Evolutionary conservation across 2,329 filamentous ascomycete genomes (phyloP).

Genomic region (Talaromyces marneffei): DNA sequence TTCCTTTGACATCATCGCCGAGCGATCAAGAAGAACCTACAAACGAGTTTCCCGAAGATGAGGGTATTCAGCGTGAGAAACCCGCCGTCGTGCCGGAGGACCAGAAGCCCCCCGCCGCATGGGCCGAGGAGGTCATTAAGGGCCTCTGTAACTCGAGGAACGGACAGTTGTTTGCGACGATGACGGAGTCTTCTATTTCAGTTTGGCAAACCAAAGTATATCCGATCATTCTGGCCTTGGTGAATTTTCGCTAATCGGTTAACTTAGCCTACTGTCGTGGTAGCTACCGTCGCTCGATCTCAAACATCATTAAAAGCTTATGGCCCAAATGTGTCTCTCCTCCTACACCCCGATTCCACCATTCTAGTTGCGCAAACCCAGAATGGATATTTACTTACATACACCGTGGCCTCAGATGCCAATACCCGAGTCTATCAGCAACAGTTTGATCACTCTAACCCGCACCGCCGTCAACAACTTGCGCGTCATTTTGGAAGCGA

Average conservation of each 20-base stretch:
- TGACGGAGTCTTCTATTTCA: slow-evolving; percentile 78
- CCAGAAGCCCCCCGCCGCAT: slow-evolving; percentile 24
- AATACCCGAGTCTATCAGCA: slow-evolving; percentile 79
- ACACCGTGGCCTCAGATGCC: slow-evolving; percentile 80
- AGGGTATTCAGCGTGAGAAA: slow-evolving; percentile 19
- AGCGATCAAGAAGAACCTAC: slow-evolving; percentile 21
- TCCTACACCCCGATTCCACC: slow-evolving; percentile 83
- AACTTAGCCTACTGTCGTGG: slow-evolving; percentile 72
- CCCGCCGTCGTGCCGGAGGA: slow-evolving; percentile 23
- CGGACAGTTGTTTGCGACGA: slow-evolving; percentile 79
- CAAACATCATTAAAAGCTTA: slow-evolving; percentile 72
- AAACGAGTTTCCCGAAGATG: slow-evolving; percentile 14
- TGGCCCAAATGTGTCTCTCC: slow-evolving; percentile 74
- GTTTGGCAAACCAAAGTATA: slow-evolving; percentile 91
- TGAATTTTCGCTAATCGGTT: slow-evolving; percentile 21
- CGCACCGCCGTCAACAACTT: slow-evolving; percentile 42
- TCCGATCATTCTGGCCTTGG: slow-evolving; percentile 16
- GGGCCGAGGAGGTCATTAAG: slow-evolving; percentile 61
- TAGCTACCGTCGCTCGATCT: slow-evolving; percentile 80
- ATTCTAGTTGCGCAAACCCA: slow-evolving; percentile 87
- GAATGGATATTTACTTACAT: slow-evolving; percentile 84
- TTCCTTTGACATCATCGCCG: slow-evolving; percentile 23
- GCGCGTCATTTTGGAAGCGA: slow-evolving; percentile 61
- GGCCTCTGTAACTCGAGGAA: slow-evolving; percentile 71
- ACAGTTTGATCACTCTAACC: slow-evolving; percentile 55